Percentiles rank a stretch among this genome's conserved stretches.
Conservation (phyloP, 78 protist genomes). For the Dictyostelium firmibasis region DNA sequence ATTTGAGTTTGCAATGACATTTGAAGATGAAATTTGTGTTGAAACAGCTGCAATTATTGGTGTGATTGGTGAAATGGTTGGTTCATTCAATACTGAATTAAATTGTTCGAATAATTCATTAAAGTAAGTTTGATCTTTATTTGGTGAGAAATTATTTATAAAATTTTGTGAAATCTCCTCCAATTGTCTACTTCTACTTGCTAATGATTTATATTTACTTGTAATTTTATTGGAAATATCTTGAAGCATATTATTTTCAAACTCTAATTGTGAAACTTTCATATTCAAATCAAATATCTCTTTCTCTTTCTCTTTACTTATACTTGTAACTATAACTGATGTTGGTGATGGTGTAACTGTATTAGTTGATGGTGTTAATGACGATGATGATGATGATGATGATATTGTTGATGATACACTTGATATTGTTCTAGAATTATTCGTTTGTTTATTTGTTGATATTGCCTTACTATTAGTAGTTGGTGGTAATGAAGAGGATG, state of each 20-base stretch:
- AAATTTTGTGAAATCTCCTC: constrained; percentile 41
- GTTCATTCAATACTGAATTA: background rate
- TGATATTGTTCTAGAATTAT: background rate
- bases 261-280: constrained; percentile 71
- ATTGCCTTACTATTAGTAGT: background rate
- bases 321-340: background rate
- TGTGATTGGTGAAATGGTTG: background rate
- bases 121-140: background rate
- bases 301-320: background rate
- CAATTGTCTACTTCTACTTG: constrained; percentile 12
- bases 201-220: constrained; percentile 26
- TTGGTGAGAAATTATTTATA: constrained; percentile 45
- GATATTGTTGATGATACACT: background rate
- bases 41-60: background rate
- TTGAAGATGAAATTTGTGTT: background rate
- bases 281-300: constrained; percentile 33
- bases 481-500: background rate
- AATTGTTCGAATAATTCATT: constrained; percentile 20
- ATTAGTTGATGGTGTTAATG: background rate
- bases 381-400: background rate
- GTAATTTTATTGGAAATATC: constrained; percentile 55
- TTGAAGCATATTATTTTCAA: constrained; percentile 72
- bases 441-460: background rate
- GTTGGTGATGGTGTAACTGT: background rate
- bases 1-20: background rate